These are phyloP conservation scores for Solanum chiquidenum DNA, from an alignment of 257 asterid species.

Conservation along the genomic window DNA sequence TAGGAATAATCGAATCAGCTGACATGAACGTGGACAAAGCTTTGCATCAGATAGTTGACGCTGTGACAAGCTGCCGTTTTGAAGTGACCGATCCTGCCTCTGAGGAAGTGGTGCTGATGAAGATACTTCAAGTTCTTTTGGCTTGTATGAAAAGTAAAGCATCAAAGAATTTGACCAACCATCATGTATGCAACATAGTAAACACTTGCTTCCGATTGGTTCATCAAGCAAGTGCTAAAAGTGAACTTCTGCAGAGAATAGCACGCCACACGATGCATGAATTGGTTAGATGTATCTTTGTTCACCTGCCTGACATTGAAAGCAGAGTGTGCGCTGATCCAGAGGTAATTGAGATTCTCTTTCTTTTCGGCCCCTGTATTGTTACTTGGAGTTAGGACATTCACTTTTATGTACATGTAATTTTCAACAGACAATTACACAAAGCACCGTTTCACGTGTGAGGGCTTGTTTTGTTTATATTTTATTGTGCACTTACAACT, in stretches of 20 bases:
- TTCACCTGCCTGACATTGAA: conserved; percentile 57
- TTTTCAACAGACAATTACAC: not conserved
- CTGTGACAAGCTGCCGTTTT: conserved; percentile 94
- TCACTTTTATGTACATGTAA: not conserved
- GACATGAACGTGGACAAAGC: conserved; percentile 72
- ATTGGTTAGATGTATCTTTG: conserved; percentile 72
- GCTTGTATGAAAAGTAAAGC: conserved; percentile 94
- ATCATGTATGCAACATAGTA: conserved; percentile 85
- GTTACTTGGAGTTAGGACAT: not conserved
- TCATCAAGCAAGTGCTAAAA: conserved; percentile 88
- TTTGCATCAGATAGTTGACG: conserved; percentile 75
- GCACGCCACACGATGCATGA: conserved; percentile 97
- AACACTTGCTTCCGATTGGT: conserved; percentile 87
- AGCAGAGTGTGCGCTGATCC: conserved; percentile 8
- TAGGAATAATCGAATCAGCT: conserved; percentile 58
- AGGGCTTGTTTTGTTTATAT: not conserved
- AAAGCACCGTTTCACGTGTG: not conserved
- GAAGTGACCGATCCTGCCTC: conserved; percentile 99
- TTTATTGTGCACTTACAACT: not conserved
- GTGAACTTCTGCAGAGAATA: conserved; percentile 75
- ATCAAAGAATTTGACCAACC: conserved; percentile 61
- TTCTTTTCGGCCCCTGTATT: not conserved
- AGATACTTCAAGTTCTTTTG: conserved; percentile 93
- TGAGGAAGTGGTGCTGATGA: conserved; percentile 92
- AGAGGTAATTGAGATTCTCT: conserved; percentile 34